Conservation (phyloP, 352 stramenopile genomes). For the Phytophthora crassamura region DNA sequence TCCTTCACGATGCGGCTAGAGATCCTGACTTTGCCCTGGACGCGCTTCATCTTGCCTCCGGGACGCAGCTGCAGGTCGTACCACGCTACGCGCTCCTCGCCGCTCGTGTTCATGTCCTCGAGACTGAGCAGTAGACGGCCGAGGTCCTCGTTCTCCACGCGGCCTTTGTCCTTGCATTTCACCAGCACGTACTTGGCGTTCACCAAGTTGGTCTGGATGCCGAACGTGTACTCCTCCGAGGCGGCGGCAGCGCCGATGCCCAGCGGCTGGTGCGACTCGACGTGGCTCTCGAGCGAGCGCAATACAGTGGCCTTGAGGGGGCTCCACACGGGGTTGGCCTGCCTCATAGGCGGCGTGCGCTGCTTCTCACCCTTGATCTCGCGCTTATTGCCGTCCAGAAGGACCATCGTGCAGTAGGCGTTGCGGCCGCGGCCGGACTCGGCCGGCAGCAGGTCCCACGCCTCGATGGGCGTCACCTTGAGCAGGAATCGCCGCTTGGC, state of each 20-base stretch:
- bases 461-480: conserved; percentile 89
- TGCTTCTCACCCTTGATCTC: conserved; percentile 91
- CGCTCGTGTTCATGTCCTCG: conserved; percentile 85
- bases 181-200: conserved; percentile 85
- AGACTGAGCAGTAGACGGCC: conserved; percentile 80
- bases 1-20: conserved; percentile 88
- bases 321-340: conserved; percentile 80
- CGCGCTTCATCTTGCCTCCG: conserved; percentile 86
- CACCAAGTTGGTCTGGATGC: conserved; percentile 76
- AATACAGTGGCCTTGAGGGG: conserved; percentile 83
- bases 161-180: conserved; percentile 91
- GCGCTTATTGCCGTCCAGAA: conserved; percentile 83
- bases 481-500: conserved; percentile 81
- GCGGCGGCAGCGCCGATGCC: conserved; percentile 84
- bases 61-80: conserved; percentile 86
- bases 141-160: conserved; percentile 84
- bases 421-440: conserved; percentile 70
- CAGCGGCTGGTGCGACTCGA: conserved; percentile 86
- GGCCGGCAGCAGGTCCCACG: conserved; percentile 65
- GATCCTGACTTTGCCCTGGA: conserved; percentile 84
- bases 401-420: conserved; percentile 84
- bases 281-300: conserved; percentile 75
- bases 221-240: conserved; percentile 89
- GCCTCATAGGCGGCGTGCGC: conserved; percentile 70
- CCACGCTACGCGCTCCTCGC: conserved; percentile 83